Evolutionary conservation across 495 filamentous ascomycete species (phyloP), one percentile per base, ranked within the genome.

Genomic region (Aspergillus sparsus): DNA sequence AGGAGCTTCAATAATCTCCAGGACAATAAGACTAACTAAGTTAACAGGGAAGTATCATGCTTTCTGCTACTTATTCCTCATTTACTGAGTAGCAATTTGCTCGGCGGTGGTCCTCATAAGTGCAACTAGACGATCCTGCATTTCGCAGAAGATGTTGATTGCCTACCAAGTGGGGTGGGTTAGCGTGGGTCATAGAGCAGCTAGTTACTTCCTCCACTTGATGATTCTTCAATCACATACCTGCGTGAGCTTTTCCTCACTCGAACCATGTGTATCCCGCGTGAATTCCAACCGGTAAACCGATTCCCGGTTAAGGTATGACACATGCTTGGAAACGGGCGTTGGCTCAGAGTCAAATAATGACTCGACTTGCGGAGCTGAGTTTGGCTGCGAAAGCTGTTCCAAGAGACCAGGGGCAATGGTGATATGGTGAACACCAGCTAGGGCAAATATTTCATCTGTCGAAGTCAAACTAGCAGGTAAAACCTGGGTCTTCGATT

Each of bases 131-230:
- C 71, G 76, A 41, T 82, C 74, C 63, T 88, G 85, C 74, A 83
- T 82, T 15, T 84, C 78, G 16, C 77, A 80, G 68, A 88, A 87
- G 34, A 85, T 83, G 62, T 84, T 82, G 44, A 89, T 73, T 13
- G 85, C 84, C 78, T 74, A 57, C 7, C 62, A 41, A 39, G 15
- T 7, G 32, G 21, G 21, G 21, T 27, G 21, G 21, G 21, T 27
- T 27, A 27, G 21, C 21, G 21, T 27, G 21, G 1, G 21, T 27
- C 21, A n/a, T n/a, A 27, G 21, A 27, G 3, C 21, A 3, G 21
- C 44, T 55, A 34, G 61, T 50, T 51, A 42, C 37, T 15, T 5
- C 37, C 39, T 32, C 31, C 2, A 31, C 18, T 18, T 32, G 16
- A 45, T 8, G 15, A 58, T 13, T 6, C 39, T 41, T 10, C 15